Evolutionary conservation across 768 basidiomycete genomes (phyloP).

Genomic region (Dacryopinax primogenitus): DNA sequence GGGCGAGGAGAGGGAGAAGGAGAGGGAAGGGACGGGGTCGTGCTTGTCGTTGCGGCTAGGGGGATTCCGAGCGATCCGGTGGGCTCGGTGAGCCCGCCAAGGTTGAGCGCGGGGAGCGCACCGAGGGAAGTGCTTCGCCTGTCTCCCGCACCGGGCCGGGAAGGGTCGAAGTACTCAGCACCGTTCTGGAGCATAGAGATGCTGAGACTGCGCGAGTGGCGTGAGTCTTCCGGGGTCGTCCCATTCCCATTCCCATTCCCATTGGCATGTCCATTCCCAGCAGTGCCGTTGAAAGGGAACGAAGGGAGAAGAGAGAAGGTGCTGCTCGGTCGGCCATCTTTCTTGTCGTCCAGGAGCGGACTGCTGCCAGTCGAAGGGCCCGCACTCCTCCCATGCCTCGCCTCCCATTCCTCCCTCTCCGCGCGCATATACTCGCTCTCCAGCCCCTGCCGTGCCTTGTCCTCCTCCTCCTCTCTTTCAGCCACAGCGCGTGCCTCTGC

Average conservation of each 20-base stretch:
- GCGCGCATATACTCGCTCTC: conserved; percentile 36
- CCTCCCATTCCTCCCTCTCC: conserved; percentile 80
- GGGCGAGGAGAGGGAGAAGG: background rate
- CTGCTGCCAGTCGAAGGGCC: background rate
- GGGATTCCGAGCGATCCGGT: background rate
- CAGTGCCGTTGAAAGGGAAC: background rate
- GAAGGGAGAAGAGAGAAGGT: background rate
- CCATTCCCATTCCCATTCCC: too few relatives aligned
- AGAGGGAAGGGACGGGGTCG: background rate
- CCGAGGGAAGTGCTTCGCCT: background rate
- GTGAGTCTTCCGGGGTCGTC: background rate
- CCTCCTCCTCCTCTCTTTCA: conserved; percentile 62
- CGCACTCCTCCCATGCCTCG: conserved; percentile 48
- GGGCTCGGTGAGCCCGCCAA: background rate
- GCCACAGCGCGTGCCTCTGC: conserved; percentile 66
- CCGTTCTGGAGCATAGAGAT: background rate
- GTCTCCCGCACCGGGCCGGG: background rate
- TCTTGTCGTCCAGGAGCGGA: conserved; percentile 2
- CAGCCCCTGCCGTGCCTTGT: conserved; percentile 58
- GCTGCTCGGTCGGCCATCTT: conserved; percentile 4
- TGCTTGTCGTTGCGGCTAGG: background rate
- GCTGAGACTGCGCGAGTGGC: background rate
- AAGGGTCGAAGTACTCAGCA: background rate
- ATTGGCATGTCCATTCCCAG: too few relatives aligned
- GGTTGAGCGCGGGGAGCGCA: conserved; percentile 1